Evolutionary conservation across 257 asterid genomes (phyloP).

Genomic region (Lithospermum erythrorhizon): DNA sequence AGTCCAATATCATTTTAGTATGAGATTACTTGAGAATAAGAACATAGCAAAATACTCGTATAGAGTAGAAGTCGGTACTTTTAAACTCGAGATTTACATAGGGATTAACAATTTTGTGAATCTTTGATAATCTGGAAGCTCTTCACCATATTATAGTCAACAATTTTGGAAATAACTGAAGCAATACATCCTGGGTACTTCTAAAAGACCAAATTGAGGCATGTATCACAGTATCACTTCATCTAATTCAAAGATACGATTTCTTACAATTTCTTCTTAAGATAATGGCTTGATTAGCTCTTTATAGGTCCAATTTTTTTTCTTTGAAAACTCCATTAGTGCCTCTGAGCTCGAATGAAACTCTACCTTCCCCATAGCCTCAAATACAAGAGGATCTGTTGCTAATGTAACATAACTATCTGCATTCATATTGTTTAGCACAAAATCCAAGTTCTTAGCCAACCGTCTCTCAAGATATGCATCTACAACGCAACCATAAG

Average conservation of each 20-base stretch:
- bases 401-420: conserved; percentile 26
- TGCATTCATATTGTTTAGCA: conserved; percentile 33
- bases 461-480: conserved; percentile 69
- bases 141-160: background rate
- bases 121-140: no score
- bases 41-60: no score
- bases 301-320: conserved; percentile 47
- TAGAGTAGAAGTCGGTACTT: no score
- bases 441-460: conserved; percentile 66
- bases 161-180: background rate
- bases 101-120: no score
- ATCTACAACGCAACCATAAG: conserved; percentile 76
- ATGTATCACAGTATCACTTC: background rate
- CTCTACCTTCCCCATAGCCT: conserved; percentile 87
- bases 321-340: conserved; percentile 35
- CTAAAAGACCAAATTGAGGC: background rate
- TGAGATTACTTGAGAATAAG: no score
- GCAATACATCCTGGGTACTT: background rate
- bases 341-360: conserved; percentile 66
- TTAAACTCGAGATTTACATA: no score
- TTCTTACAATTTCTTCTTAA: conserved; percentile 54
- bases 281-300: conserved; percentile 48
- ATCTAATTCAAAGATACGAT: conserved; percentile 77
- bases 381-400: conserved; percentile 66
- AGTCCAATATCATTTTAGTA: no score